Evolutionary conservation across 371 early-diverging fungal genomes (phyloP), one percentile per base, ranked within the genome.

Genomic region (Circinella umbellata): DNA sequence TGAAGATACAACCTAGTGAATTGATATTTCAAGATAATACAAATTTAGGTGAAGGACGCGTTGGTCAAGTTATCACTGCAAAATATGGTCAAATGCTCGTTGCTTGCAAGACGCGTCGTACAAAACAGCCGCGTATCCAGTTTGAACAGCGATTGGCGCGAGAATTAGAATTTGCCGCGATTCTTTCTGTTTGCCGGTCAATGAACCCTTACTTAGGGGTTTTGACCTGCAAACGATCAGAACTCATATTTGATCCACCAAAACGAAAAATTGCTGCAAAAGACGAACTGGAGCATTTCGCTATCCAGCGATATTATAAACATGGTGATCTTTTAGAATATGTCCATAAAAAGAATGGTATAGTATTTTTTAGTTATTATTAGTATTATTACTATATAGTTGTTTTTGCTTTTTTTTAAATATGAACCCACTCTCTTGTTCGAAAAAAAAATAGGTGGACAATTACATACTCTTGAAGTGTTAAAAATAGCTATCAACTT

Each of bases 311-410:
- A 3, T 77, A 76, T 48, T 70, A 71, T 36, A 51, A 71, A 5
- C 73, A 79, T 49, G 72, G 76, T 0, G 82, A 82, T 69, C 69
- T 73, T 3, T 57, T 79, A 35, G 71, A 63, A 35, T 79, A 77
- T 63, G 54, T 79, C 4, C 71, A 72, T 59, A 75, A 75, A 68
- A 64, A 13, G 15, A 8, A 51, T 8, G 20, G 62, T 61, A 63
- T 42, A 42, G 42, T 11, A 42, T 9, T 3, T 51, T 5, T 51
- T 51, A 0, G 4, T 51, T 51, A 13, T 51, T 51, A 8, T 15
- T 51, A 51, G 8, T 15, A 51, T 51, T 27, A 27, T 27, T 27
- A 27, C 27, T 1, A 27, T 27, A 27, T 27, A 27, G 2, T 2
- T 27, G 27, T 27, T 27, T 27, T 27, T 27, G 27, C 27, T 27